Base-by-base conservation (phyloP, 2,329 filamentous ascomycete species). In the Calycina herbarum region DNA sequence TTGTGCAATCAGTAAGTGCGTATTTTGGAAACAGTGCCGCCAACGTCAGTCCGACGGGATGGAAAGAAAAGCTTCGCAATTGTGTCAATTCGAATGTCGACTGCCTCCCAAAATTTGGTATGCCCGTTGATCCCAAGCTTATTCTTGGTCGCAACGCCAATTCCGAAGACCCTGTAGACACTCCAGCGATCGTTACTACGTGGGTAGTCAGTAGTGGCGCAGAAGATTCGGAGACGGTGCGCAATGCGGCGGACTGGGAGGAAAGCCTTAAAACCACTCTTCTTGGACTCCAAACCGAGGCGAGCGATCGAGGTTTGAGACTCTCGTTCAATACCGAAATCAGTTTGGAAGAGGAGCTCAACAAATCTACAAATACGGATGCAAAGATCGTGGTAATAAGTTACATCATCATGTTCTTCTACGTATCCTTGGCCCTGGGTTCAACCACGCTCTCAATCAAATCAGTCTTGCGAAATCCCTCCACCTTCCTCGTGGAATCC, bases 371-470 rank as follows among this genome's bases (percentile, higher is more conserved):
- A 60, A 99, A 99, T 78, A 98, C 95, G 0, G 95, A 99, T 77
- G 96, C 94, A 57, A 97, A 94, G 77, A 99, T 99, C 73, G 88
- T 99, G 29, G 87, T 94, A 63, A 90, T 99, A 78, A 98, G 94
- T 82, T 99, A 99, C 79, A 85, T 98, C 69, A 92, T 97, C 81
- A 99, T 99, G 95, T 99, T 99, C 78, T 80, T 99, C 68, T 99
- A 99, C 75, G 95, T 94, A 3, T 98, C 94, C 5, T 80, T 99
- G 62, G 94, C 95, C 0, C 83, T 99, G 0, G 95, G 95, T 0
- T 97, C 94, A 1, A 95, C 92, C 0, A 93, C 91, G 5, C 82
- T 96, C 64, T 92, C 89, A 0, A 80, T 94, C 65, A 86, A 85
- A 71, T 91, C 94, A 65, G 80, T 98, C 57, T 79, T 97, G 59